Conservation (phyloP, 225 moss, liverwort and hornwort species). For the Polytrichum commune region DNA sequence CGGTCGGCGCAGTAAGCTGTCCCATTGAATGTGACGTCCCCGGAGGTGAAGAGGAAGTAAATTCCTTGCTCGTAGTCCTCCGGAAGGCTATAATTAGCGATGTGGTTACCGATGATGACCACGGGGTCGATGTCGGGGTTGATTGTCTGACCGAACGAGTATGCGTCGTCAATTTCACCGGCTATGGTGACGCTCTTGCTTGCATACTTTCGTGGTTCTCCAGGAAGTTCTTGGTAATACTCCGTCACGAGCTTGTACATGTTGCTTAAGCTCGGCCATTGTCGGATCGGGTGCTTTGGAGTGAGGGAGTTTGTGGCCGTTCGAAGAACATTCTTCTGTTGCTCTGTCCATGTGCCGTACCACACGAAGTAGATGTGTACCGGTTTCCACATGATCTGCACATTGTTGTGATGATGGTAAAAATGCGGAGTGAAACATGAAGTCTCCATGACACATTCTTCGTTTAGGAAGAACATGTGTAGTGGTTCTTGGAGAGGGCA, state of each 20-base stretch:
- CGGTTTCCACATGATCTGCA: constrained; percentile 3
- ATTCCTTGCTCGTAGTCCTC: background rate
- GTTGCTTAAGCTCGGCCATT: background rate
- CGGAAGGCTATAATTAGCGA: background rate
- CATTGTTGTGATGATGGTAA: too few species aligned
- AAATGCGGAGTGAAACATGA: too few species aligned
- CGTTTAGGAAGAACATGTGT: too few species aligned
- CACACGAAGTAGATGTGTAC: constrained; percentile 2
- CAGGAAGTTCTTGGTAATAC: background rate
- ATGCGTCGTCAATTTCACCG: background rate
- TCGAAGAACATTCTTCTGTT: background rate
- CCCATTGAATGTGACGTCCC: background rate
- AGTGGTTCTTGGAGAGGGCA: too few species aligned
- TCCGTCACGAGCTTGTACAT: background rate
- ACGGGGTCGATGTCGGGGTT: background rate
- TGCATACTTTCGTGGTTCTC: background rate
- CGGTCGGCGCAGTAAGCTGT: background rate
- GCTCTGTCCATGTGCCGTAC: background rate
- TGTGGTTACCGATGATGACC: background rate
- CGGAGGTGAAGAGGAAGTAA: background rate
- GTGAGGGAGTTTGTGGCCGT: background rate
- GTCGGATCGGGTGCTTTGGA: background rate
- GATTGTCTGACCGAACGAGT: background rate
- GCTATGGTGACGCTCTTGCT: background rate
- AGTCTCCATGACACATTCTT: too few species aligned